A percentile compares a stretch with the other conserved stretches of the same genome.
Evolutionary conservation across 176 grass and related monocot genomes (phyloP).

Genomic region (Rhipidocladum racemiflorum): DNA sequence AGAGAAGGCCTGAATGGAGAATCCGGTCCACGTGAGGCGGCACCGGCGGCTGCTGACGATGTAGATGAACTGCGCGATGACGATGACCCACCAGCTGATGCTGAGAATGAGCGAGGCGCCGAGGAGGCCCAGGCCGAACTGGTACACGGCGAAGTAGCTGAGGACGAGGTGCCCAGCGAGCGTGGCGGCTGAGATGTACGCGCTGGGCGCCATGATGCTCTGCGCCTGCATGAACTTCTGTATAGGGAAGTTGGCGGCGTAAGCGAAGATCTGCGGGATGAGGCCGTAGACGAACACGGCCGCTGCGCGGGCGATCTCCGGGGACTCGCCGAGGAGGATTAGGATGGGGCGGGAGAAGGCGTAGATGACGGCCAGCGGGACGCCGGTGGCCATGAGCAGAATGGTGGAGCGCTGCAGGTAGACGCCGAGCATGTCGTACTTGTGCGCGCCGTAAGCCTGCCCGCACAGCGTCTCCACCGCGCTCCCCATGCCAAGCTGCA

Average conservation of each 20-base stretch:
- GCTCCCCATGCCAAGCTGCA: conserved; percentile 81
- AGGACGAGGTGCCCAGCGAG: conserved; percentile 38
- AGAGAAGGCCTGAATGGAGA: conserved; percentile 54
- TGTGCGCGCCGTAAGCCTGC: conserved; percentile 65
- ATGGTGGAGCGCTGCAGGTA: conserved; percentile 79
- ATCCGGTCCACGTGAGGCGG: conserved; percentile 49
- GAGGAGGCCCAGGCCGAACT: conserved; percentile 42
- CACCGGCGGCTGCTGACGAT: conserved; percentile 46
- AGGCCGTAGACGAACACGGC: conserved; percentile 78
- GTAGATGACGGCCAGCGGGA: conserved; percentile 57
- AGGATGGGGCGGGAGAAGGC: conserved; percentile 57
- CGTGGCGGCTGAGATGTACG: conserved; percentile 54
- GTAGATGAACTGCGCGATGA: conserved; percentile 54
- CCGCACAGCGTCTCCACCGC: conserved; percentile 87
- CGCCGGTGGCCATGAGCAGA: conserved; percentile 52
- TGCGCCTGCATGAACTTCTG: conserved; percentile 90
- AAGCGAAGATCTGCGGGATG: conserved; percentile 91
- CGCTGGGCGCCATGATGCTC: conserved; percentile 83
- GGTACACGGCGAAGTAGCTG: conserved; percentile 49
- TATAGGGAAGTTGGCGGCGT: conserved; percentile 81
- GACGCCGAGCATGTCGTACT: conserved; percentile 72
- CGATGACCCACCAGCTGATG: conserved; percentile 66
- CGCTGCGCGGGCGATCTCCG: conserved; percentile 62
- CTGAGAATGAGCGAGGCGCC: conserved; percentile 65
- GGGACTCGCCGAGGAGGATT: conserved; percentile 60